Conservation (phyloP, 768 basidiomycete genomes). For the Glaciozyma martinii region DNA sequence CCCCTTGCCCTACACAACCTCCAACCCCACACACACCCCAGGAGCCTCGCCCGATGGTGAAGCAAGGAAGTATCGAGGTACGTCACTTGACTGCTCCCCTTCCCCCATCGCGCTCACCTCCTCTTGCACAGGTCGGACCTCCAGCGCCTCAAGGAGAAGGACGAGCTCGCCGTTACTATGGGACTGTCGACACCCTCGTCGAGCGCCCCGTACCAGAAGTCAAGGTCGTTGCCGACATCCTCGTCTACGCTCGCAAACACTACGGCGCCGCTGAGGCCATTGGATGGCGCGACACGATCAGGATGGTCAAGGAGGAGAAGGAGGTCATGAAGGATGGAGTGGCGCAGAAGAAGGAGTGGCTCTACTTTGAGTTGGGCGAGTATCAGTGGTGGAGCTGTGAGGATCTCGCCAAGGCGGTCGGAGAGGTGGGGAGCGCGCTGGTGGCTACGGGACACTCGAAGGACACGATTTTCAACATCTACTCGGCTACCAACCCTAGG, state of each 20-base stretch:
- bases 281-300: slow-evolving; percentile 67
- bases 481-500: slow-evolving; percentile 63
- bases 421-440: slow-evolving; percentile 56
- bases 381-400: slow-evolving; percentile 56
- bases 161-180: neutral
- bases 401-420: slow-evolving; percentile 58
- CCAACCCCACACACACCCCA: too few relatives aligned
- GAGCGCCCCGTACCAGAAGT: neutral
- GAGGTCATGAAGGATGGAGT: slow-evolving; percentile 55
- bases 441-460: slow-evolving; percentile 51
- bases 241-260: neutral
- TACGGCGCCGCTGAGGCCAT: slow-evolving; percentile 52
- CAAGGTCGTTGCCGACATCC: slow-evolving; percentile 17
- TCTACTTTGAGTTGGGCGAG: slow-evolving; percentile 81
- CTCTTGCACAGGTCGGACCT: neutral
- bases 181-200: neutral
- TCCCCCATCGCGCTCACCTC: neutral
- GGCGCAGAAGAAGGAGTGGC: slow-evolving; percentile 90
- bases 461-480: slow-evolving; percentile 79
- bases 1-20: too few relatives aligned
- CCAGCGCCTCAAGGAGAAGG: slow-evolving; percentile 1
- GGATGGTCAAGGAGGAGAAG: slow-evolving; percentile 73
- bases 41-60: neutral
- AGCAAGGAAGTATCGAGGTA: slow-evolving; percentile 13
- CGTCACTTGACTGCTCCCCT: neutral